Evolutionary conservation across 768 basidiomycete species (phyloP).

Genomic region (Phylloporus sp.): DNA sequence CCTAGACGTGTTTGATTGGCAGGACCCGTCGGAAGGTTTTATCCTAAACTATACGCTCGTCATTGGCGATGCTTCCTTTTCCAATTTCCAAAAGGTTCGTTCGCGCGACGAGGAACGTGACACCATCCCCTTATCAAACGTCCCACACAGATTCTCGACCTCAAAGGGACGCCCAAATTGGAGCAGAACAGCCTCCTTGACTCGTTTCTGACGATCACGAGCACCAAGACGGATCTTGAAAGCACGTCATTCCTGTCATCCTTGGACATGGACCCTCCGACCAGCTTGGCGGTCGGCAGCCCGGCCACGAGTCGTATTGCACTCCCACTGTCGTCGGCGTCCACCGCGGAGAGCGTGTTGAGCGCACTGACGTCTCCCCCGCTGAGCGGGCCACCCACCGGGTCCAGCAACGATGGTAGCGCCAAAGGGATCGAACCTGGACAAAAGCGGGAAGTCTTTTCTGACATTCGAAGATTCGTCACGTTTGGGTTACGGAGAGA

Average conservation of each 20-base stretch:
- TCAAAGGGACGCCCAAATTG: constrained; percentile 84
- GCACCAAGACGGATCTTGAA: constrained; percentile 83
- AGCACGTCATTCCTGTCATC: constrained; percentile 89
- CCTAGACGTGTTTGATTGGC: neutral
- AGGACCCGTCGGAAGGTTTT: constrained; percentile 93
- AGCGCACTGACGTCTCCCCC: constrained; percentile 56
- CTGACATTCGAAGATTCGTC: constrained; percentile 83
- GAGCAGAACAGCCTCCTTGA: constrained; percentile 90
- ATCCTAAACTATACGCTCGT: constrained; percentile 93
- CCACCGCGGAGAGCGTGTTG: constrained; percentile 51
- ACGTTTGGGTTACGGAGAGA: constrained; percentile 85
- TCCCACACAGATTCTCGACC: constrained; percentile 88
- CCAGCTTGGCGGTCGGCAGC: constrained; percentile 53
- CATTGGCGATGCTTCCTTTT: constrained; percentile 91
- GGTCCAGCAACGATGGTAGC: constrained; percentile 44
- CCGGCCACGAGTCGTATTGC: constrained; percentile 61
- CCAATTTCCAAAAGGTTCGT: constrained; percentile 96
- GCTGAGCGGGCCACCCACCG: constrained; percentile 56
- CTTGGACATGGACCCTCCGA: constrained; percentile 91
- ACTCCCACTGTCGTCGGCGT: constrained; percentile 38
- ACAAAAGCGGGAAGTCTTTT: constrained; percentile 75
- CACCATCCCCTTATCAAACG: neutral
- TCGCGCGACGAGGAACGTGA: constrained; percentile 5
- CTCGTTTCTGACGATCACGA: constrained; percentile 87
- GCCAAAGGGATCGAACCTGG: constrained; percentile 39